phyloP scores from a whole-genome alignment of 2,329 filamentous ascomycete species.

The Curvularia verruculosa region DNA sequence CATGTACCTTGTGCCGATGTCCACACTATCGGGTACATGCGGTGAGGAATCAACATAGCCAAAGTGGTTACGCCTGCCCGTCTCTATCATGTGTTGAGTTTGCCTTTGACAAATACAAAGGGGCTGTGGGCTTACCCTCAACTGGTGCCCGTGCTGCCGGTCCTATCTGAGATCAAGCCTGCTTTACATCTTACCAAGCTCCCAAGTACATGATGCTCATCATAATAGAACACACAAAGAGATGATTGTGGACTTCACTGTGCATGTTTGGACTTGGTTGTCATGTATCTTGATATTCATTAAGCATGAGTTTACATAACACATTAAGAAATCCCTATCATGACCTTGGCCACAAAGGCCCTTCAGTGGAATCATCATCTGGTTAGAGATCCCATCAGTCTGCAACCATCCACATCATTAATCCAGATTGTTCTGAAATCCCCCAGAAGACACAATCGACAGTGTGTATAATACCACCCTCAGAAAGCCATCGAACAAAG shows the following conservation, averaged over 20 bases:
- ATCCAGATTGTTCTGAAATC: conserved; percentile 19
- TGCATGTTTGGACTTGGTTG: neutral
- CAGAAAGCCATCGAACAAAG: conserved; percentile 17
- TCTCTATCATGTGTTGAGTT: neutral
- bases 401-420: conserved; percentile 20
- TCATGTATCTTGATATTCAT: neutral
- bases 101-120: neutral
- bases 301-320: neutral
- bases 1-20: neutral
- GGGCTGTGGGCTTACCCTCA: neutral
- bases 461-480: conserved; percentile 12
- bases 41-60: neutral
- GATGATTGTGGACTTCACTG: neutral
- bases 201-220: too few relatives aligned
- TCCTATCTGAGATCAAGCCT: too few relatives aligned
- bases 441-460: conserved; percentile 15
- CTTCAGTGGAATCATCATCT: conserved; percentile 20
- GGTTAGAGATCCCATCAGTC: conserved; percentile 28
- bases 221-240: neutral
- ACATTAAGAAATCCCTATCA: conserved; percentile 15
- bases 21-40: neutral
- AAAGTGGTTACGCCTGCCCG: neutral
- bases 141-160: neutral
- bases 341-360: conserved; percentile 4
- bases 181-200: too few relatives aligned